Base-by-base conservation (phyloP, 2,329 filamentous ascomycete genomes). In the Talaromyces sp. region DNA sequence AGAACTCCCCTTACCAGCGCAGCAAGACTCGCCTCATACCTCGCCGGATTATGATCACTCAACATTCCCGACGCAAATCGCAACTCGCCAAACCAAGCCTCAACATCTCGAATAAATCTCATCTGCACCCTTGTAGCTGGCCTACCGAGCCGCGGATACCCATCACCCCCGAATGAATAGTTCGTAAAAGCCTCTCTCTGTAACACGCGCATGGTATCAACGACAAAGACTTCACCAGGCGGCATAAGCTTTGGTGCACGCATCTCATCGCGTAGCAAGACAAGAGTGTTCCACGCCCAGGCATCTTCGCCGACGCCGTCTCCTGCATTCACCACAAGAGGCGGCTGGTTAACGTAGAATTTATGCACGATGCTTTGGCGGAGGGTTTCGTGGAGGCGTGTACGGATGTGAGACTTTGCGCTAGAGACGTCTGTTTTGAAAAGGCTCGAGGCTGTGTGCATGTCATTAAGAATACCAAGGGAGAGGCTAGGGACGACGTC, bases 401-500 rank as follows among this genome's bases (percentile, higher is more conserved):
- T 80, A 32, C 84, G 82, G 14, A 91, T 81, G 63, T 90, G 85
- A 0, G 82, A 79, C 61, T 87, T 87, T 4, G 86, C 86, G 7
- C 84, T 83, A 30, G 81, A 81, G 53, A 86, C 82, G 68, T 91
- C 88, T 11, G 82, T 82, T 70, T 90, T 90, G 73, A 91, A 89
- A 0, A 87, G 85, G 0, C 90, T 72, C 1, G 88, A 85, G 1
- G 89, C 80, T 1, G 86, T 84, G 68, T 90, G 88, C 52, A 91
- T 82, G 67, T 92, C 89, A 62, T 90, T 87, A 2, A 92, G 74
- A 0, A 89, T 80, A 2, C 89, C 89, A 0, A 91, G 79, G 0
- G 88, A 91, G 4, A 92, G 79, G 48, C 83, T 85, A 0, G 89
- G 89, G 0, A 92, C 87, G 9, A 91, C 75, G 65, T 92, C 89